phyloP scores from a whole-genome alignment of 2,329 filamentous ascomycete species.

The Botrytis elliptica region DNA sequence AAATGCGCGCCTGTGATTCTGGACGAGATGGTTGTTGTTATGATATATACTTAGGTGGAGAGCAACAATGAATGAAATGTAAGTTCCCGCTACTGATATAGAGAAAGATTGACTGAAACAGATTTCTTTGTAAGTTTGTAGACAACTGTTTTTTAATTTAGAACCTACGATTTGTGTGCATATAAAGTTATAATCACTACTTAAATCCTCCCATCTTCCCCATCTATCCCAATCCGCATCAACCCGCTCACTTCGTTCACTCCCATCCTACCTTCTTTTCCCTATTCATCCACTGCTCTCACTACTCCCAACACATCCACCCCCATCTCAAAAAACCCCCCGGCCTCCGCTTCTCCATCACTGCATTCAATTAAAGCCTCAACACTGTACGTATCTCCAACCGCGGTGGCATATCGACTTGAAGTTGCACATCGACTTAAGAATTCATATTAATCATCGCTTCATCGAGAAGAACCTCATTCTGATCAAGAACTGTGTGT shows the following conservation, averaged over 20 bases:
- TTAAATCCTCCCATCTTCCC: neutral
- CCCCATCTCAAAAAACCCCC: neutral
- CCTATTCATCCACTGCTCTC: neutral
- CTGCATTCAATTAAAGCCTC: neutral
- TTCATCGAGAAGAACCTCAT: neutral
- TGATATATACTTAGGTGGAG: neutral
- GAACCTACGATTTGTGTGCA: neutral
- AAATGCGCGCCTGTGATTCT: neutral
- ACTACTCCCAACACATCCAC: rapidly evolving
- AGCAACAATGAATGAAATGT: neutral
- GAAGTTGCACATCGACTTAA: neutral
- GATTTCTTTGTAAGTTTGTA: neutral
- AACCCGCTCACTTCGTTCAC: too few species aligned
- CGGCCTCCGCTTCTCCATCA: neutral
- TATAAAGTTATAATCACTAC: neutral
- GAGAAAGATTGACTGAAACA: neutral
- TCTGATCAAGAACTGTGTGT: neutral
- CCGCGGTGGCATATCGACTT: neutral
- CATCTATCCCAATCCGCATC: too few species aligned
- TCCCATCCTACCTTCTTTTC: neutral
- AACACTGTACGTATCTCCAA: neutral
- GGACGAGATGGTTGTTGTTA: neutral
- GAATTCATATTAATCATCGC: neutral
- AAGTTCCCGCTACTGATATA: neutral
- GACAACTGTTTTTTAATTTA: neutral